Evolutionary conservation across 805 yeast species (phyloP), one percentile per base, ranked within the genome.

Genomic region (Lipomyces chichibuensis): DNA sequence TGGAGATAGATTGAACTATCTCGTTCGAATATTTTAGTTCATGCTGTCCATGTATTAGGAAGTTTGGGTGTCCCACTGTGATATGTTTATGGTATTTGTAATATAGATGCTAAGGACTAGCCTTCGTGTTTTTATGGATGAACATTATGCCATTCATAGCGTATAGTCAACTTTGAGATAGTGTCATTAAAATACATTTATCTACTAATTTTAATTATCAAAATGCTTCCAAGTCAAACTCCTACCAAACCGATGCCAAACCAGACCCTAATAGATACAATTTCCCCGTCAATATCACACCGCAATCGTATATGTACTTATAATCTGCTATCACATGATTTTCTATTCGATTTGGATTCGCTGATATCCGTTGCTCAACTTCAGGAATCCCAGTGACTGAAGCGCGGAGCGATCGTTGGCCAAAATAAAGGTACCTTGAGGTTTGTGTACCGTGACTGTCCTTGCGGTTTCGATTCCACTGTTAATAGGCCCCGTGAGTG

Each of bases 1-100:
- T 63, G 69, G 69, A 35, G 69, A 27, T 65, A 43, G 49, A n/a
- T 6, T 17, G 23, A 5, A 37, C 13, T 17, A 17, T 43, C 49
- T 43, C 14, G 20, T n/a, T 9, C 20, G 49, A n/a, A 43, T 6
- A 17, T 7, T n/a, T 43, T 3, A n/a, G 25, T 43, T 17, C 20
- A 7, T 17, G 49, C 20, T 6, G 25, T 23, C 32, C 9, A 43
- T 43, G 8, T 17, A 43, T 43, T 17, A 17, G 49, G 4, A n/a
- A 13, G 14, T 13, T 37, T 37, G 13, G 49, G 49, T 17, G 49
- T 43, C 13, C 20, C 13, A 13, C n/a, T 4, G 23, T 17, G 20
- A 17, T n/a, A 17, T 17, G 23, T 43, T 43, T 8, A 43, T 43
- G 20, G 5, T 43, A 17, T 43, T 43, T 43, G 49, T 43, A 43